phyloP scores from a whole-genome alignment of 148 eudicot genomes.

The Gaultheria prostrata region DNA sequence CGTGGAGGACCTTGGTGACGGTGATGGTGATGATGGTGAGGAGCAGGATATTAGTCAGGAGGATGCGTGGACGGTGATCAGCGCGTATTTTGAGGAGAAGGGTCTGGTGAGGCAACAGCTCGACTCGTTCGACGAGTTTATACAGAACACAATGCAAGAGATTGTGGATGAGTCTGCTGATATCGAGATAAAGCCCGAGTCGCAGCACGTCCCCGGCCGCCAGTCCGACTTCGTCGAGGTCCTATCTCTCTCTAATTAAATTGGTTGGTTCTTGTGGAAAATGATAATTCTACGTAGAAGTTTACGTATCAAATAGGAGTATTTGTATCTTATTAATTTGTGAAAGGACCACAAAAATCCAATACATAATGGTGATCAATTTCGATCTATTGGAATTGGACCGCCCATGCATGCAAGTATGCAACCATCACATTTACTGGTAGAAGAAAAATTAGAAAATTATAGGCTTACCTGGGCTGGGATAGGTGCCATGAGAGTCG shows the following conservation, averaged over 20 bases:
- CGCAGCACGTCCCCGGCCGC: slow-evolving; percentile 87
- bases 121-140: slow-evolving; percentile 92
- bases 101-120: slow-evolving; percentile 88
- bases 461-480: no score
- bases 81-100: slow-evolving; percentile 88
- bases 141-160: slow-evolving; percentile 96
- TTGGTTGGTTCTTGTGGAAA: not conserved
- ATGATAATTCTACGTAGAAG: not conserved
- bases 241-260: not conserved
- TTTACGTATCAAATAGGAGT: not conserved
- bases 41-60: slow-evolving; percentile 87
- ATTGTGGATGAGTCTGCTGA: slow-evolving; percentile 87
- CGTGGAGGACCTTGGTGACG: not conserved
- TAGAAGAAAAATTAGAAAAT: no score
- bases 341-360: not conserved
- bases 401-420: no score
- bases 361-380: no score
- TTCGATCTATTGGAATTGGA: no score
- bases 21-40: slow-evolving; percentile 17
- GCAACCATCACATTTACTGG: no score
- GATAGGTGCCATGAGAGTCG: no score
- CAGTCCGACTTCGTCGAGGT: slow-evolving; percentile 87
- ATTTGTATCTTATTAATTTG: not conserved
- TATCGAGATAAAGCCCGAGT: slow-evolving; percentile 89
- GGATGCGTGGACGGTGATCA: slow-evolving; percentile 94